Evolutionary conservation across 768 basidiomycete genomes (phyloP), one percentile per base, ranked within the genome.

Genomic region (Suillus occidentalis): DNA sequence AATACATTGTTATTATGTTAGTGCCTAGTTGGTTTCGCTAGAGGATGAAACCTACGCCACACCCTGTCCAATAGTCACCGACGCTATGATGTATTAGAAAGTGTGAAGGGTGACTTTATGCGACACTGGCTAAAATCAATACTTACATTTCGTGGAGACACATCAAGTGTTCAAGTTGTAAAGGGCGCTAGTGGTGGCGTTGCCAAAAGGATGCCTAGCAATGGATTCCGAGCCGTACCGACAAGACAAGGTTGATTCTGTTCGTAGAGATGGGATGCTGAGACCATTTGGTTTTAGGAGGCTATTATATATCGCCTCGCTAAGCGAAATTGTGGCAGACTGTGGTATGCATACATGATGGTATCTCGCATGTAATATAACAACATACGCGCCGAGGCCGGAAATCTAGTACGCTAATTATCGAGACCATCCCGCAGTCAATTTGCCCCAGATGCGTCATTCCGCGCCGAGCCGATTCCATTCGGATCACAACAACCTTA

Each of bases 131-230:
- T 36, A 25, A 16, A n/a, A 45, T 7, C 36, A 31, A 7, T 0
- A 58, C 78, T 65, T 64, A 78, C 77, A 79, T 63, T 73, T 79
- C 77, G 70, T 78, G 78, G 60, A 73, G 75, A 63, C 77, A 78
- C 77, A 78, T 28, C 58, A 58, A 58, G 8, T 10, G 2, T 13
- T 10, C 28, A 28, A 28, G 61, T 36, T 36, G 34, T 31, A 7
- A 43, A 53, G 25, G 52, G 61, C 37, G 42, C 55, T 47, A 25
- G 16, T 50, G 57, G 61, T 34, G 55, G 45, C 16, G 31, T 31
- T 31, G 31, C 31, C 16, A 36, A 18, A 39, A 20, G 42, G n/a
- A 31, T 28, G 20, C 25, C 58, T 25, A 10, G 18, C 16, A 31
- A 31, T 34, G 52, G 31, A 12, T 52, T 55, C 53, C 53, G 53